These are phyloP conservation scores for Phalaenopsis equestris DNA, from an alignment of 106 monocot species.

Conservation along the genomic window DNA sequence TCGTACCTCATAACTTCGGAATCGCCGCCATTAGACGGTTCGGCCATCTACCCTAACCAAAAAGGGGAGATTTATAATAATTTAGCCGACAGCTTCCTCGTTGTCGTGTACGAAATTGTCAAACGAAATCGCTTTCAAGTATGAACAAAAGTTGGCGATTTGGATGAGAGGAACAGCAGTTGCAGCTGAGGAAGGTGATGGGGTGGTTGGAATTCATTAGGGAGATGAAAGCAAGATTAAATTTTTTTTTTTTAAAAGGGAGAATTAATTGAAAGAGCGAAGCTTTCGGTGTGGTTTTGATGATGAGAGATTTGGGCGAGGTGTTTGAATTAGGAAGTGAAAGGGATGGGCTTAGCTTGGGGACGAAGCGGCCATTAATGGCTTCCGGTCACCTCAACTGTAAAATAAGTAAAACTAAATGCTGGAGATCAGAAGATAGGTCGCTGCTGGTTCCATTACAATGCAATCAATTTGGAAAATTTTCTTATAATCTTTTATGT, in stretches of 20 bases:
- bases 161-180: not conserved
- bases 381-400: not conserved
- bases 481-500: too few relatives aligned
- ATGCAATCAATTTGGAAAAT: too few relatives aligned
- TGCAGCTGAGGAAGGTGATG: not conserved
- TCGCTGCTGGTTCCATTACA: too few relatives aligned
- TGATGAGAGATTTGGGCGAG: not conserved
- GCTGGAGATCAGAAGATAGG: too few relatives aligned
- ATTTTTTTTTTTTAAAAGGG: too few relatives aligned
- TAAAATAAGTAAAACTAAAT: not conserved
- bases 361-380: not conserved
- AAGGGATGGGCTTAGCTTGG: not conserved
- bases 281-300: not conserved
- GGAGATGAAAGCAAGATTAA: not conserved
- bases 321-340: not conserved
- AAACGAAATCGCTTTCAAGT: conserved; percentile 2
- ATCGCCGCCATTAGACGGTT: not conserved
- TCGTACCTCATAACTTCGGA: conserved; percentile 6
- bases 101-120: not conserved
- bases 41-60: conserved; percentile 7
- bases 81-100: not conserved
- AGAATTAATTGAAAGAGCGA: not conserved
- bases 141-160: not conserved
- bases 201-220: conserved; percentile 1
- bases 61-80: not conserved